Percentiles rank a stretch among this genome's conserved stretches.
Evolutionary conservation across 1,284 basidiomycete species (phyloP).

Genomic region (Irpex sp.): DNA sequence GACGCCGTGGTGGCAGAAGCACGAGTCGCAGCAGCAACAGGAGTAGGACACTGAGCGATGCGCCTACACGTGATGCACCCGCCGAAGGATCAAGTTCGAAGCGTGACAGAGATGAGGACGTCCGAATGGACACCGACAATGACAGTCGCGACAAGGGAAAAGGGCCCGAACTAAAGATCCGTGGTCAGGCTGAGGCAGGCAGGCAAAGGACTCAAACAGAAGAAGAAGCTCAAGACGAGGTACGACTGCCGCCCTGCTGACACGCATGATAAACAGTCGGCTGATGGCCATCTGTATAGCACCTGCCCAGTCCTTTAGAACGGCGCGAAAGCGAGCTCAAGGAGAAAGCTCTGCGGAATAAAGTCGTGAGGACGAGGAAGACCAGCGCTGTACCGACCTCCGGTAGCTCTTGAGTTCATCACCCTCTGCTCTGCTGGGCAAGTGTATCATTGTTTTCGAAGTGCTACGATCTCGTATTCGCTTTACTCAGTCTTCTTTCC

Average conservation of each 20-base stretch:
- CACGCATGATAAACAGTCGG: neutral
- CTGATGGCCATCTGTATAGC: neutral
- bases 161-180: slow-evolving; percentile 61
- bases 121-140: slow-evolving; percentile 47
- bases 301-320: slow-evolving; percentile 33
- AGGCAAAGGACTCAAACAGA: slow-evolving; percentile 44
- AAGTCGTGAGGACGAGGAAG: slow-evolving; percentile 72
- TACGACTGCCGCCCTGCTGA: neutral
- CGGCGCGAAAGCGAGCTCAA: slow-evolving; percentile 71
- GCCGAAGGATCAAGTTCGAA: neutral
- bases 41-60: slow-evolving; percentile 20
- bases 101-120: slow-evolving; percentile 17
- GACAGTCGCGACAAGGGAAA: slow-evolving; percentile 14
- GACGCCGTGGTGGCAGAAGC: slow-evolving; percentile 16
- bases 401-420: slow-evolving; percentile 1
- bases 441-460: slow-evolving; percentile 3
- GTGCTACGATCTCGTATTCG: neutral
- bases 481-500: slow-evolving; percentile 4
- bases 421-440: slow-evolving; percentile 2
- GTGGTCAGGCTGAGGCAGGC: slow-evolving; percentile 60
- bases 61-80: slow-evolving; percentile 2
- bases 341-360: slow-evolving; percentile 74
- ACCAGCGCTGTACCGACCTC: neutral
- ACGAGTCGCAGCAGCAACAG: slow-evolving; percentile 19
- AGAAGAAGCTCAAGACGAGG: slow-evolving; percentile 22